phyloP scores from a whole-genome alignment of 176 grass and related monocot genomes.

The Rhipidocladum racemiflorum region DNA sequence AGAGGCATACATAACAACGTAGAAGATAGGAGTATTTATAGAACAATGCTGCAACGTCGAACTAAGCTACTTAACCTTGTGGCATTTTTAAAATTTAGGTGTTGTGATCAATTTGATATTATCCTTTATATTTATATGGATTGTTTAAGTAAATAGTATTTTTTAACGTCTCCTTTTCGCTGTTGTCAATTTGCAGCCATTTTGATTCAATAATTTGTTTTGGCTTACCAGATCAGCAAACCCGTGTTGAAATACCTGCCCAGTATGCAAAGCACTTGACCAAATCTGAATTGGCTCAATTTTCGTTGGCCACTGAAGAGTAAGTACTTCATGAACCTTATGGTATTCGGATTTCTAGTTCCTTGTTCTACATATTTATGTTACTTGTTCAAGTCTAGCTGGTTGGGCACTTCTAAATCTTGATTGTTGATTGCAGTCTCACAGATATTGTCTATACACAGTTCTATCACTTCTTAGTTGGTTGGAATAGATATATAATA shows the following conservation, averaged over 20 bases:
- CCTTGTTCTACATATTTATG: too few relatives aligned
- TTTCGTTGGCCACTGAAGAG: too few relatives aligned
- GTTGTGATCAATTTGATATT: not conserved
- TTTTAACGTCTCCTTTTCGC: too few relatives aligned
- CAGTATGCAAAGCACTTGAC: conserved; percentile 92
- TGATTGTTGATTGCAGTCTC: too few relatives aligned
- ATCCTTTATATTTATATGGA: not conserved
- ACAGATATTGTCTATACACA: not conserved
- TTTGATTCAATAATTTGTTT: conserved; percentile 94
- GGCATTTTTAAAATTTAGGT: conserved; percentile 8
- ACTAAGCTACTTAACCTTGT: conserved; percentile 29
- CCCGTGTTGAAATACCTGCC: conserved; percentile 65
- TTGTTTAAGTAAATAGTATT: conserved; percentile 6
- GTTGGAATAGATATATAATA: not conserved
- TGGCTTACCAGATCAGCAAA: conserved; percentile 71
- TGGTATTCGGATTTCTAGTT: too few relatives aligned
- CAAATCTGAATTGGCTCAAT: conserved; percentile 60
- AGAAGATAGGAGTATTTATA: not conserved
- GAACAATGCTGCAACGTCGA: conserved; percentile 1
- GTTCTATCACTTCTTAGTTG: not conserved
- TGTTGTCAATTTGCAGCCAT: conserved; percentile 62
- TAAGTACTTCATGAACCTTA: too few relatives aligned
- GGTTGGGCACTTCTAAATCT: too few relatives aligned
- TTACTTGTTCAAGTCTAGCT: too few relatives aligned
- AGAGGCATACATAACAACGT: not conserved